Percentiles rank a stretch among this genome's conserved stretches.
These are phyloP conservation scores for Xylaria multiplex DNA, from an alignment of 2,329 filamentous ascomycete genomes.

Conservation along the genomic window DNA sequence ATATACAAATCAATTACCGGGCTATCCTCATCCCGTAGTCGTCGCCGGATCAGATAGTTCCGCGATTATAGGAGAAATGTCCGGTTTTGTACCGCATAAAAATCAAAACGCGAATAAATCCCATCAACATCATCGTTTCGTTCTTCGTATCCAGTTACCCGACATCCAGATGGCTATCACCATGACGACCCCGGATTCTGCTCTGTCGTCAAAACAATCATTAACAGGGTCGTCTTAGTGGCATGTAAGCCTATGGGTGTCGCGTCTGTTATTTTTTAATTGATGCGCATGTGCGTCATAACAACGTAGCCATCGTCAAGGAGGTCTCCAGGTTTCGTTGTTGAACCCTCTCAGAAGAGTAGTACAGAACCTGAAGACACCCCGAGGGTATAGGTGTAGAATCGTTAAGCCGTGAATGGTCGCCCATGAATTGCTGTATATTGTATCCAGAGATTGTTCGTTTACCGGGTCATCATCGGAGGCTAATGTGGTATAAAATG, in stretches of 20 bases:
- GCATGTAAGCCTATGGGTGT: slow-evolving; percentile 39
- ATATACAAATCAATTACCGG: slow-evolving; percentile 34
- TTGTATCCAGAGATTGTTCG: slow-evolving; percentile 50
- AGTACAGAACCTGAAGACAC: slow-evolving; percentile 41
- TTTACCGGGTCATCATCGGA: slow-evolving; percentile 48
- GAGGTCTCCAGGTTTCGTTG: slow-evolving; percentile 41
- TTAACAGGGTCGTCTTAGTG: slow-evolving; percentile 43
- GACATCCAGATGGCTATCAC: slow-evolving; percentile 39
- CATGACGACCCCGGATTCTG: slow-evolving; percentile 41
- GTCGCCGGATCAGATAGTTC: slow-evolving; percentile 12
- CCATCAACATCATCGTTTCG: slow-evolving; percentile 47
- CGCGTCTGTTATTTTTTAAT: slow-evolving; percentile 48
- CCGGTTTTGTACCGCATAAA: slow-evolving; percentile 7
- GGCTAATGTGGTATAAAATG: slow-evolving; percentile 47
- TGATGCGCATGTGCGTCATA: slow-evolving; percentile 52
- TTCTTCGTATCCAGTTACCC: slow-evolving; percentile 47
- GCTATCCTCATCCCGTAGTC: slow-evolving; percentile 18
- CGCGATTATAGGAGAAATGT: slow-evolving; percentile 10
- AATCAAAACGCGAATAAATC: slow-evolving; percentile 26
- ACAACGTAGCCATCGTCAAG: slow-evolving; percentile 53
- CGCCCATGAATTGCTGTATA: slow-evolving; percentile 52
- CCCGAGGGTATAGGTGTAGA: slow-evolving; percentile 50
- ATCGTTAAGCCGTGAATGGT: slow-evolving; percentile 53
- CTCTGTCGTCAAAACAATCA: slow-evolving; percentile 39
- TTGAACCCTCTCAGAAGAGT: slow-evolving; percentile 37